A percentile compares a stretch with the other conserved stretches of the same genome.
These are phyloP conservation scores for Pulveroboletus sp. DNA, from an alignment of 768 basidiomycete genomes.

Conservation along the genomic window DNA sequence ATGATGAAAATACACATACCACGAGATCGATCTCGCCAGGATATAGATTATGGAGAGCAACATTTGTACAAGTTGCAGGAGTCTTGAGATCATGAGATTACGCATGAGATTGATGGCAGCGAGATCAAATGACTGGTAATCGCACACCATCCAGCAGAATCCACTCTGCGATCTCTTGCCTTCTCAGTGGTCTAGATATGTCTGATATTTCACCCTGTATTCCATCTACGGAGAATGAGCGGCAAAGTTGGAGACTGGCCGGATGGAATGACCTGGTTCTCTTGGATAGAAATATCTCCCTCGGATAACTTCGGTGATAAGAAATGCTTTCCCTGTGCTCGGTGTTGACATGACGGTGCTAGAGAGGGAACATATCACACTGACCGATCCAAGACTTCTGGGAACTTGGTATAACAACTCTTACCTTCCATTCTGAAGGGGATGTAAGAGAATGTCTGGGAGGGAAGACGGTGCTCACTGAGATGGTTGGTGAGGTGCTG, in stretches of 20 bases:
- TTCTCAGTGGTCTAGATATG: conserved; percentile 61
- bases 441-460: conserved; percentile 9
- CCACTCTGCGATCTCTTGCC: conserved; percentile 86
- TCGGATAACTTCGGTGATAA: conserved; percentile 67
- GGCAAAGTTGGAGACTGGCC: background rate
- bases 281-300: conserved; percentile 79
- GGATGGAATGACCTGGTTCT: conserved; percentile 40
- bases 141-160: conserved; percentile 80
- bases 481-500: conserved; percentile 54
- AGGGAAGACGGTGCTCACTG: conserved; percentile 39
- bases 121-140: conserved; percentile 18
- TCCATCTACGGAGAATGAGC: conserved; percentile 36
- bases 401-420: conserved; percentile 74
- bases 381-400: conserved; percentile 89
- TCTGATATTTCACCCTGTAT: conserved; percentile 66
- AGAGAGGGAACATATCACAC: conserved; percentile 11
- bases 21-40: conserved; percentile 88
- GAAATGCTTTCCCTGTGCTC: conserved; percentile 69
- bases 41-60: conserved; percentile 87
- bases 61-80: conserved; percentile 89
- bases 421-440: conserved; percentile 68
- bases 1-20: conserved; percentile 37
- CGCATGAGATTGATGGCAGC: conserved; percentile 5
- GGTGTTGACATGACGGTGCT: background rate
- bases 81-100: conserved; percentile 46